Base-by-base conservation (phyloP, 768 basidiomycete genomes). In the Dioszegia aurantiaca region DNA sequence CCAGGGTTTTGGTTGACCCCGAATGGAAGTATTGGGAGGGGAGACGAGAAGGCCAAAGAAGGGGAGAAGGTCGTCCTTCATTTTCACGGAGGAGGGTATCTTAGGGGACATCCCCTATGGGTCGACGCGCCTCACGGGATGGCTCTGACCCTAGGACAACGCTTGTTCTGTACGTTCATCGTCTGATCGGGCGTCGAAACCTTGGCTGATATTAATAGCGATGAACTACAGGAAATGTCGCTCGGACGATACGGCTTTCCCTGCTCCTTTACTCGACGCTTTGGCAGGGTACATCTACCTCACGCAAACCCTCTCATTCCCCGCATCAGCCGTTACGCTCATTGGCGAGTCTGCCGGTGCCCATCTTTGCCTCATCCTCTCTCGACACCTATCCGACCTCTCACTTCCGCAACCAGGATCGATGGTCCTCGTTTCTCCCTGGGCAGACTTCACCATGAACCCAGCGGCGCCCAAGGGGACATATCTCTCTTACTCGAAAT, bases 271-370 rank as follows among this genome's bases (percentile, higher is more conserved):
- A 0, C 77, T 90, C 14, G 88, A 91, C 68, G 84, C 83, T 2
- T 76, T 90, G 10, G 82, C 86, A 1, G 88, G 85, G 6, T 91
- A 89, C 73, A 77, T 81, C 44, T 86, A 89, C 72, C 84, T 89
- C 21, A 79, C 86, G 36, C 53, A 62, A 2, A 65, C 59, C 9
- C 77, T 86, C 26, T 82, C 83, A 0, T 85, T 87, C 69, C 61
- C 78, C 1, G 82, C 87, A 0, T 72, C 78, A 17, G 77, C 87
- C 64, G 85, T 90, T 67, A 80, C 87, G 55, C 48, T 89, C 21
- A 79, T 79, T 19, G 89, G 88, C 2, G 88, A 90, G 70, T 89
- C 86, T 1, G 87, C 88, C 0, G 88, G 89, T 2, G 89, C 81
- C 4, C 87, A 89, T 73, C 82, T 89, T 24, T 83, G 84, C 0